Evolutionary conservation across 805 yeast species (phyloP).

Genomic region (Metschnikowia orientalis): DNA sequence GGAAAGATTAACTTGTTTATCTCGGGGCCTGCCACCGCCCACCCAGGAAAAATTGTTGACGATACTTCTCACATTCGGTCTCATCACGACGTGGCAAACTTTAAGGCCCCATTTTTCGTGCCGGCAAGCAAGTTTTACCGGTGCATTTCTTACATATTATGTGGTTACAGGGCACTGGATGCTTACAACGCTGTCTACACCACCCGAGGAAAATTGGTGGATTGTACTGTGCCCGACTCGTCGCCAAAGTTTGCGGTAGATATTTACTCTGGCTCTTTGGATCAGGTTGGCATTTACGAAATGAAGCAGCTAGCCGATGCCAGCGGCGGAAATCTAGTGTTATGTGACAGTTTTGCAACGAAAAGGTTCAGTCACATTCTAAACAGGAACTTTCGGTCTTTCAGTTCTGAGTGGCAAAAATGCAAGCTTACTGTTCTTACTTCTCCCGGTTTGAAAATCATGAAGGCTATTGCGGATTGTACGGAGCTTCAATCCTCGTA

Average conservation of each 20-base stretch:
- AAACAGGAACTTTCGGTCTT: constrained; percentile 3
- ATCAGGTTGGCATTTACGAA: constrained; percentile 42
- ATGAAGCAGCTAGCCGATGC: constrained; percentile 31
- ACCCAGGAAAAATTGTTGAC: constrained; percentile 34
- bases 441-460: constrained; percentile 30
- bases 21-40: constrained; percentile 37
- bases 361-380: constrained; percentile 21
- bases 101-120: constrained; percentile 24
- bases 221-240: constrained; percentile 15
- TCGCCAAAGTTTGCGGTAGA: constrained; percentile 28
- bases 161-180: constrained; percentile 23
- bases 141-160: constrained; percentile 25
- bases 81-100: constrained; percentile 32
- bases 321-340: constrained; percentile 31
- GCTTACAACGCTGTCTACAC: constrained; percentile 15
- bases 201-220: constrained; percentile 22
- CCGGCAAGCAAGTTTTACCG: constrained; percentile 28
- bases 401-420: constrained; percentile 4
- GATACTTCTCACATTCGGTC: constrained; percentile 24
- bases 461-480: constrained; percentile 30
- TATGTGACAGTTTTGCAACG: constrained; percentile 28
- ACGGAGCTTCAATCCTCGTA: constrained; percentile 33
- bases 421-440: constrained; percentile 26
- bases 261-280: constrained; percentile 34
- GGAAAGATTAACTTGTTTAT: constrained; percentile 30